Percentiles rank a stretch among this genome's conserved stretches.
phyloP scores from a whole-genome alignment of 2,329 filamentous ascomycete genomes.

The Elsinoe necatrix region DNA sequence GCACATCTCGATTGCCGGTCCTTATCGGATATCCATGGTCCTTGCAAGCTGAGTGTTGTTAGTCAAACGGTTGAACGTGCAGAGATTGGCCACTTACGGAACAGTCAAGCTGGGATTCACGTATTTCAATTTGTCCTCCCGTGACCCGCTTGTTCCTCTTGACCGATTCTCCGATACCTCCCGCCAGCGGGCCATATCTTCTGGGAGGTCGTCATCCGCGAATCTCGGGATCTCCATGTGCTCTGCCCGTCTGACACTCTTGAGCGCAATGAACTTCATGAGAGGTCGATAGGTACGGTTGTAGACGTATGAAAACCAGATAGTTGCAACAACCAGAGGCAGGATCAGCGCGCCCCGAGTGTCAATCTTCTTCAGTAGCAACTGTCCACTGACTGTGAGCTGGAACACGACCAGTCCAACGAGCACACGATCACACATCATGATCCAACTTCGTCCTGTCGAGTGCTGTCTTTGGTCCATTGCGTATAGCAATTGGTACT shows the following conservation, averaged over 20 bases:
- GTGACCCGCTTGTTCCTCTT: conserved; percentile 51
- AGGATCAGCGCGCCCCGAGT: conserved; percentile 62
- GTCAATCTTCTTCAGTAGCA: conserved; percentile 67
- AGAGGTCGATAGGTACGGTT: conserved; percentile 73
- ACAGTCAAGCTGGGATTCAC: conserved; percentile 66
- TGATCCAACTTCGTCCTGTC: conserved; percentile 88
- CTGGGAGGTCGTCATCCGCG: conserved; percentile 31
- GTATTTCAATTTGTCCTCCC: conserved; percentile 61
- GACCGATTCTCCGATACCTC: conserved; percentile 18
- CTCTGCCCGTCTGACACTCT: conserved; percentile 64
- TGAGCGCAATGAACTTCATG: conserved; percentile 83
- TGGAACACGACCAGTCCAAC: conserved; percentile 84
- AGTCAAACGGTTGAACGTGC: conserved; percentile 18
- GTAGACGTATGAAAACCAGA: conserved; percentile 87
- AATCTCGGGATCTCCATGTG: conserved; percentile 37
- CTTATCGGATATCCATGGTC: conserved; percentile 54
- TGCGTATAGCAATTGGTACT: conserved; percentile 93
- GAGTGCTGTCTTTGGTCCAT: conserved; percentile 97
- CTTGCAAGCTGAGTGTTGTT: conserved; percentile 46
- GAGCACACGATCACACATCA: conserved; percentile 89
- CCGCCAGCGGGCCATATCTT: conserved; percentile 31
- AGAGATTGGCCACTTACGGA: conserved; percentile 45
- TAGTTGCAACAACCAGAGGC: conserved; percentile 68
- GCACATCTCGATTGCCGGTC: not conserved
- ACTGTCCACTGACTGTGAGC: conserved; percentile 77